Evolutionary conservation across 1,284 basidiomycete species (phyloP), one percentile per base, ranked within the genome.

Genomic region (Fistulina hepatica): DNA sequence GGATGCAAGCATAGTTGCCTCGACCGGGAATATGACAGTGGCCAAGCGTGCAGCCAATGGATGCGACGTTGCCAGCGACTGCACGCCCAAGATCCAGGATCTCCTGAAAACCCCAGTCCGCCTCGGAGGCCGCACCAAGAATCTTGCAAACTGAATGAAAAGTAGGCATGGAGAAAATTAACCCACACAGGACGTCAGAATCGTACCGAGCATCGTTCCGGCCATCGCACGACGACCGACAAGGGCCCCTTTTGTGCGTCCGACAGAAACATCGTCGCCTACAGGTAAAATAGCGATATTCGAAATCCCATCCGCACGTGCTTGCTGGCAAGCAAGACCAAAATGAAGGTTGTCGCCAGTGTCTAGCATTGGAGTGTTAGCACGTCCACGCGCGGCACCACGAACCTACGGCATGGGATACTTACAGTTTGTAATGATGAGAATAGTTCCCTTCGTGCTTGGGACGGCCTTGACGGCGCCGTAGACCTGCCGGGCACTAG

Each of bases 261-360:
- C 73, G 59, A 54, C 69, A 48, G 65, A 67, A 4, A 81, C 74
- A 50, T 83, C 80, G 51, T 83, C 79, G 6, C 74, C 73, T 2
- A 81, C 76, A 34, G 81, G 60, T 19, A 81, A 60, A 39, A 73
- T 69, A 22, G 65, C 63, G 13, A 80, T 60, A 16, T 63, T 55
- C 12, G 27, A 31, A 15, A 67, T 46, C 0, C 52, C 49, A 2
- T 52, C 38, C 11, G 67, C 61, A 1, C 65, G 61, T 1, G 71
- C 69, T 24, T 70, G 64, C 52, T 83, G 77, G 28, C 73, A 71
- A 0, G 77, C 79, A 10, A 83, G 62, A 7, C 80, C 79, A 45
- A 82, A 82, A 51, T 80, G 76, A 25, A 84, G 63, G 12, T 76
- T 67, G 51, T 82, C 76, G 10, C 75, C 76, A 2, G 63, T 31